Conservation (phyloP, 768 basidiomycete genomes). For the Pluteus cervinus region DNA sequence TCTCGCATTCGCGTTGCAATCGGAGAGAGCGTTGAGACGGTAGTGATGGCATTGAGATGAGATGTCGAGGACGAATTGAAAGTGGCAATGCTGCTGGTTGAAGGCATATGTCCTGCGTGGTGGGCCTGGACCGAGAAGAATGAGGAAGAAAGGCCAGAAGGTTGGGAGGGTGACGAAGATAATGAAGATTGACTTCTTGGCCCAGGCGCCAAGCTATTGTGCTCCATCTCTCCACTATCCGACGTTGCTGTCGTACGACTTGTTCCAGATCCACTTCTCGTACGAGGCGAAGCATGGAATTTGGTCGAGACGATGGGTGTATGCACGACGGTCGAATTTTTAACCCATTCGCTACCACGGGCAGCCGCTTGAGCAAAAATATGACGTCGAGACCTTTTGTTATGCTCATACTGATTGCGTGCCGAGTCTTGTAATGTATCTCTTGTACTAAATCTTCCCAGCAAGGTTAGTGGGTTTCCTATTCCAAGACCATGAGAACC, state of each 20-base stretch:
- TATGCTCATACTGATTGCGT: constrained; percentile 70
- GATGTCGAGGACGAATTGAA: constrained; percentile 27
- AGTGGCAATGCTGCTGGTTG: constrained; percentile 23
- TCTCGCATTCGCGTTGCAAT: constrained; percentile 78
- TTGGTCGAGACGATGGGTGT: constrained; percentile 43
- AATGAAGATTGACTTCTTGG: constrained; percentile 49
- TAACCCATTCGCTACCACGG: constrained; percentile 57
- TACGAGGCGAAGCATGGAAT: constrained; percentile 39
- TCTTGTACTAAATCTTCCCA: constrained; percentile 57
- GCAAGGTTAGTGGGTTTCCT: constrained; percentile 3
- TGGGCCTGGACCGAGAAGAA: constrained; percentile 28
- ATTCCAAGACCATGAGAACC: constrained; percentile 18
- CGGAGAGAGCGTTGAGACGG: constrained; percentile 58
- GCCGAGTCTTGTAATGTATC: constrained; percentile 81
- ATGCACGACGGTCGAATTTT: constrained; percentile 31
- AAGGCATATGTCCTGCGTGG: constrained; percentile 23
- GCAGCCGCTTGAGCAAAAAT: constrained; percentile 71
- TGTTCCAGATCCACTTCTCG: constrained; percentile 78
- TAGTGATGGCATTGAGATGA: constrained; percentile 26
- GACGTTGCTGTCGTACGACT: constrained; percentile 74
- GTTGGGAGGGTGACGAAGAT: constrained; percentile 60
- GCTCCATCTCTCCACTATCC: constrained; percentile 63
- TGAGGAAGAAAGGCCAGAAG: constrained; percentile 40
- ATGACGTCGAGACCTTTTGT: constrained; percentile 67
- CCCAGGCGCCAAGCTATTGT: constrained; percentile 30